These are phyloP conservation scores for Cladosporium sp. DNA, from an alignment of 2,329 filamentous ascomycete species.

Conservation along the genomic window DNA sequence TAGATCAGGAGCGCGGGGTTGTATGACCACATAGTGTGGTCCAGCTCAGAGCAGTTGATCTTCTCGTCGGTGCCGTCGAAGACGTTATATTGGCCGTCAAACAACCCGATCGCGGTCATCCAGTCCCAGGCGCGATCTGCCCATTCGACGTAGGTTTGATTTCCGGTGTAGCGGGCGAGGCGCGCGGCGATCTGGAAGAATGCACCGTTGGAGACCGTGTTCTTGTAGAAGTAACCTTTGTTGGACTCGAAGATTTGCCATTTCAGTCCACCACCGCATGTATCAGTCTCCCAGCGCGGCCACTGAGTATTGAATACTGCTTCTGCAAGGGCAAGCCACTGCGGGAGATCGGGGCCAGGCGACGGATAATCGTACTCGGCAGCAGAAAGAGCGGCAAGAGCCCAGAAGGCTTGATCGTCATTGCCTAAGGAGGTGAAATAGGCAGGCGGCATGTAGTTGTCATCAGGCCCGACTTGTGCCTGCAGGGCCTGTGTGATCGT, in stretches of 20 bases:
- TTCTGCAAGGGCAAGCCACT: conserved; percentile 72
- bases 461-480: conserved; percentile 35
- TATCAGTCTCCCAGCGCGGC: conserved; percentile 58
- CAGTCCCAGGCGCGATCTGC: conserved; percentile 62
- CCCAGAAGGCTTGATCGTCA: conserved; percentile 71
- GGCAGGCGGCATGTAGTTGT: conserved; percentile 37
- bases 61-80: conserved; percentile 50
- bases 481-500: conserved; percentile 39
- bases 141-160: conserved; percentile 72
- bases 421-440: conserved; percentile 37
- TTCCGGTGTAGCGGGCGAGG: conserved; percentile 70
- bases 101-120: conserved; percentile 43
- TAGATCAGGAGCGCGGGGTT: conserved; percentile 51
- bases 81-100: conserved; percentile 45
- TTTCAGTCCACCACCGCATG: conserved; percentile 67
- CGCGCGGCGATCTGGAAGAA: conserved; percentile 58
- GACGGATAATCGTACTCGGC: conserved; percentile 71
- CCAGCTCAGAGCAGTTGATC: conserved; percentile 45
- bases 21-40: conserved; percentile 53
- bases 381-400: conserved; percentile 71
- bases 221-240: conserved; percentile 56
- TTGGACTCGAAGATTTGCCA: conserved; percentile 85
- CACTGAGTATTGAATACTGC: conserved; percentile 76
- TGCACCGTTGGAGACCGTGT: conserved; percentile 52
- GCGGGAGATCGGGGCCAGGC: conserved; percentile 45